Evolutionary conservation across 495 filamentous ascomycete species (phyloP), one percentile per base, ranked within the genome.

Genomic region (Penicillium psychrofluorescens): DNA sequence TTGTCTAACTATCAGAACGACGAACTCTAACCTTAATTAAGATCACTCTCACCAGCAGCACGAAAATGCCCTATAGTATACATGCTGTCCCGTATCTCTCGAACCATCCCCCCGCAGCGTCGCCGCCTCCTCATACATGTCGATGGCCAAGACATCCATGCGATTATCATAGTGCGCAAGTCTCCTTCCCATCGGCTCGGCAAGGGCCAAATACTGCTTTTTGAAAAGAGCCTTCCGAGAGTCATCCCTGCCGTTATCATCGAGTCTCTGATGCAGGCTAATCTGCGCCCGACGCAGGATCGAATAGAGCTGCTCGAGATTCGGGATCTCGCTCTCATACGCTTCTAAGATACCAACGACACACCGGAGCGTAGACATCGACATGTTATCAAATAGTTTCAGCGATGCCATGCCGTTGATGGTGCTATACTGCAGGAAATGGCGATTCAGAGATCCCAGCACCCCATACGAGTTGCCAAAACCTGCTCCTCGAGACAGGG

Each of bases 301-400:
- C 11, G 39, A 34, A 38, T 53, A 60, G 31, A 60, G 35, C 11
- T 41, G 8, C 4, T 40, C n/a, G n/a, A 57, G 14, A 15, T 38
- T 38, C 0, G 8, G 13, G 15, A 60, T 54, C 43, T 60, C 56
- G 12, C 43, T 47, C 16, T 49, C 43, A 40, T 57, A 57, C 8
- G 43, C 50, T 22, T 49, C 40, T 38, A 60, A 29, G 27, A 54
- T 43, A 1, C 57, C 44, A 7, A 57, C 13, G 9, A 60, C 45
- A 6, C 54, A 45, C 28, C 49, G 32, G 7, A 60, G 51, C n/a
- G 46, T 53, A n/a, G 38, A 46, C 28, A 55, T 10, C 3, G 46
- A 51, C 8, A 56, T 31, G 8, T 36, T 35, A 7, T 43, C 46
- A 33, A 43, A 59, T 7, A 59, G 38, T 14, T 50, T 53, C 13